A percentile compares a stretch with the other conserved stretches of the same genome.
These are phyloP conservation scores for Aspergillus bertholletiae DNA, from an alignment of 495 filamentous ascomycete genomes.

Conservation along the genomic window DNA sequence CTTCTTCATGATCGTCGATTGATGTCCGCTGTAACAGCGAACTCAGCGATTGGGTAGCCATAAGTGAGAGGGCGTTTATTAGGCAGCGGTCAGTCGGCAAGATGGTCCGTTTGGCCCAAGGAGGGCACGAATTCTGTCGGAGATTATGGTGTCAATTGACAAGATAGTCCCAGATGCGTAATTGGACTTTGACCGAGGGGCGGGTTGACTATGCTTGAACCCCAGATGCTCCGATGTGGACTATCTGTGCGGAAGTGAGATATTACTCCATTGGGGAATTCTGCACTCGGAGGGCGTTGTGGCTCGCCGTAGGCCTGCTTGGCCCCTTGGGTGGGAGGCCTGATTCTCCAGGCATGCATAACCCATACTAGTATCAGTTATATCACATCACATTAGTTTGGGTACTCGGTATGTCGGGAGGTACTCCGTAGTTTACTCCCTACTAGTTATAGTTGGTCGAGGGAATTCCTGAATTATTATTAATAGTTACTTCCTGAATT, in stretches of 20 bases:
- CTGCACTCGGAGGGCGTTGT: conserved; percentile 9
- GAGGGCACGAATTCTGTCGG: neutral
- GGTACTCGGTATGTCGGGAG: too few species aligned
- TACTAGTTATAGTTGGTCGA: too few species aligned
- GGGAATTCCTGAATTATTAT: too few species aligned
- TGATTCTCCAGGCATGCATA: too few species aligned
- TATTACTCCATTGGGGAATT: conserved; percentile 23
- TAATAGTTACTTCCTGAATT: too few species aligned
- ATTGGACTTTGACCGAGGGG: neutral
- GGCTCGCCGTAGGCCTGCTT: conserved; percentile 7
- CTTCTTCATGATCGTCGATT: conserved; percentile 73
- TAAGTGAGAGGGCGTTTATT: conserved; percentile 14
- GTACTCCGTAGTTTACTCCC: too few species aligned
- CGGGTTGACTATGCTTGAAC: neutral
- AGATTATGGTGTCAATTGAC: neutral
- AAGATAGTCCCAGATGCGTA: neutral
- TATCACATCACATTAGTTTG: too few species aligned
- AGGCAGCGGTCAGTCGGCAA: neutral
- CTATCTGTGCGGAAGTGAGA: conserved; percentile 16
- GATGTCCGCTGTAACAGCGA: conserved; percentile 53
- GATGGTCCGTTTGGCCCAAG: neutral
- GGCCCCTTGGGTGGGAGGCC: too few species aligned
- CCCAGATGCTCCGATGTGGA: conserved; percentile 4
- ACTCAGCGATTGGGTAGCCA: conserved; percentile 51
- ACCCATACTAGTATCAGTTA: too few species aligned